Evolutionary conservation across 768 basidiomycete genomes (phyloP), one percentile per base, ranked within the genome.

Genomic region (Termitomyces sp.): DNA sequence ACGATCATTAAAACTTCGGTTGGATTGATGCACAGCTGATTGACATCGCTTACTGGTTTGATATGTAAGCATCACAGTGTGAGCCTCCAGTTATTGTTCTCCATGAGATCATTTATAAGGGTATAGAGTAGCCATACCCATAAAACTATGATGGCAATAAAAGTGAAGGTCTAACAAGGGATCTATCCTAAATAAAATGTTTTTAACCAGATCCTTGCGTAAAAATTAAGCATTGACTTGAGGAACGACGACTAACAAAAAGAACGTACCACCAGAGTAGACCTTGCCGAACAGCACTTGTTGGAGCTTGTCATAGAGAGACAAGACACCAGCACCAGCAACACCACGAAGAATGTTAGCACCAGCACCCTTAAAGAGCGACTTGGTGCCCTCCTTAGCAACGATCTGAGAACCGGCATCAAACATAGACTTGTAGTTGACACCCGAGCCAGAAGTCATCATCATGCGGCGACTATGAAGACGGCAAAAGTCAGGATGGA

Each of bases 381-480:
- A 98, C 76, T 88, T 90, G 59, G 80, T 75, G 68, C 97, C 97
- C 81, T 99, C 97, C 83, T 96, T 96, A 71, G 86, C 87, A 67
- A 98, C 69, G 71, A 99, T 98, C 77, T 76, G 93, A 31, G 89
- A 83, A 60, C 86, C 93, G 70, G 95, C 95, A 70, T 98, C 95
- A 75, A 96, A 89, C 94, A 98, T 98, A 66, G 91, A 92, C 84
- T 95, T 96, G 88, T 98, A 98, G 87, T 98, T 94, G 60, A 89
- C 86, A 68, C 84, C 84, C 68, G 86, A 88, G 67, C 96, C 97
- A 24, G 96, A 98, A 37, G 97, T 98, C 96, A 98, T 98, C 97
- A 99, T 99, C 97, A 99, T 99, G 67, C 97, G 94, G 88, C 97
- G 95, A 88, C 96, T 95, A 66, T 71, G 13, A 66, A 68, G 22